Base-by-base conservation (phyloP, 1,139 yeast genomes). In the Yamadazyma epiphylla region DNA sequence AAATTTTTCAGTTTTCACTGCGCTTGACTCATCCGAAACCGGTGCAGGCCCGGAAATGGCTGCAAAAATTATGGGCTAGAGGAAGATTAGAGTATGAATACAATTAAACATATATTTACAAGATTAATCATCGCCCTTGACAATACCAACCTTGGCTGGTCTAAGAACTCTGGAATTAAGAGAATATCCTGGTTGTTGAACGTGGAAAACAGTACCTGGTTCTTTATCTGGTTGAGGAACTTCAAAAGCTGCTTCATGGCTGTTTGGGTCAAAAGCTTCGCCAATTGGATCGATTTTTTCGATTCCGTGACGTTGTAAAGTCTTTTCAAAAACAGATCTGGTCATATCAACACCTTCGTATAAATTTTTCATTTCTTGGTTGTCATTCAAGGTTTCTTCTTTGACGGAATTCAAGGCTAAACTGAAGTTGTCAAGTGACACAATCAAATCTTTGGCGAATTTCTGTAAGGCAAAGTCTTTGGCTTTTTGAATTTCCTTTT, bases 121-220 rank as follows among this genome's bases (percentile, higher is more conserved):
- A 13, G 23, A 12, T 21, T 42, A 40, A 19, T 46, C 39, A 16
- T 45, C 53, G 24, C 51, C 78, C 65, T 83, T 85, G 45, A 88
- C 96, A 52, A 89, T 77, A 48, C 97, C 96, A 46, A 89, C 97
- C 70, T 89, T 89, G 39, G 97, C 96, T 24, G 97, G 95, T 63
- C 97, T 80, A 54, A 89, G 74, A 26, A 88, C 95, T 56, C 96
- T 76, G 45, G 83, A 78, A 60, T 88, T 88, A 52, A 87, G 73
- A 37, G 83, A 77, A 66, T 81, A 89, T 28, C 97, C 97, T 15
- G 82, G 74, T 61, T 85, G 96, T 64, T 89, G 96, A 33, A 88
- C 96, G 50, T 78, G 88, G 78, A 88, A 85, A 35, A 89, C 86
- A 22, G 96, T 83, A 37, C 96, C 96, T 22, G 96, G 86, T 59